Conservation (phyloP, 495 filamentous ascomycete genomes). For the Sabuloglossum arenarium region DNA sequence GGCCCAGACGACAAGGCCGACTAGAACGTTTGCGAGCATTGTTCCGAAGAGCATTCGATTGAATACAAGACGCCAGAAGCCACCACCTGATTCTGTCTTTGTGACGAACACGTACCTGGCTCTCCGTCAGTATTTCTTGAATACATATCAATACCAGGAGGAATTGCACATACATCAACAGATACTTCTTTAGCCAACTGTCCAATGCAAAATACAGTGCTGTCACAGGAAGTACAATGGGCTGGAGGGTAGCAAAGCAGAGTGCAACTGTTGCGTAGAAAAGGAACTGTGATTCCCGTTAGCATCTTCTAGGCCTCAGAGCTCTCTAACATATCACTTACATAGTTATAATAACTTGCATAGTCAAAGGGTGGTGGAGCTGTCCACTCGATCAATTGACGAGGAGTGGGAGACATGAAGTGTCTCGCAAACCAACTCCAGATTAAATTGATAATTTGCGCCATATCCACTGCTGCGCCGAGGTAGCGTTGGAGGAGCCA, state of each 20-base stretch:
- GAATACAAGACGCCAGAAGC: constrained; percentile 77
- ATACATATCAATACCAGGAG: background rate
- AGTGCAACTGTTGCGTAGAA: constrained; percentile 84
- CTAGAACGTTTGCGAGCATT: constrained; percentile 56
- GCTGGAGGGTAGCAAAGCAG: constrained; percentile 71
- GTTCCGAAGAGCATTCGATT: constrained; percentile 78
- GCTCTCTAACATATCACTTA: background rate
- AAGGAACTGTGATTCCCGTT: constrained; percentile 39
- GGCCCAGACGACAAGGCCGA: constrained; percentile 52
- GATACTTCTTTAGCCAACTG: constrained; percentile 81
- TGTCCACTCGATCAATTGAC: constrained; percentile 82
- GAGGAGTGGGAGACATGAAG: constrained; percentile 71
- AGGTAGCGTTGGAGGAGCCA: constrained; percentile 86
- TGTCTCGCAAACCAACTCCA: constrained; percentile 67
- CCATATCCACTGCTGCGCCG: constrained; percentile 73
- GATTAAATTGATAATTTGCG: constrained; percentile 58
- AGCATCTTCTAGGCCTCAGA: background rate
- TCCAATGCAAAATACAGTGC: constrained; percentile 83
- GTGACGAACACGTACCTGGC: constrained; percentile 63
- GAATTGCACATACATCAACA: constrained; percentile 41
- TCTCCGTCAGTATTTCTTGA: background rate
- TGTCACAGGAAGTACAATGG: constrained; percentile 72
- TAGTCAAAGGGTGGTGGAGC: constrained; percentile 89
- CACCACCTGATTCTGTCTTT: constrained; percentile 88
- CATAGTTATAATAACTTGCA: constrained; percentile 82